Evolutionary conservation across 139 green algal genomes (phyloP).

Genomic region (Gonium pectorale): DNA sequence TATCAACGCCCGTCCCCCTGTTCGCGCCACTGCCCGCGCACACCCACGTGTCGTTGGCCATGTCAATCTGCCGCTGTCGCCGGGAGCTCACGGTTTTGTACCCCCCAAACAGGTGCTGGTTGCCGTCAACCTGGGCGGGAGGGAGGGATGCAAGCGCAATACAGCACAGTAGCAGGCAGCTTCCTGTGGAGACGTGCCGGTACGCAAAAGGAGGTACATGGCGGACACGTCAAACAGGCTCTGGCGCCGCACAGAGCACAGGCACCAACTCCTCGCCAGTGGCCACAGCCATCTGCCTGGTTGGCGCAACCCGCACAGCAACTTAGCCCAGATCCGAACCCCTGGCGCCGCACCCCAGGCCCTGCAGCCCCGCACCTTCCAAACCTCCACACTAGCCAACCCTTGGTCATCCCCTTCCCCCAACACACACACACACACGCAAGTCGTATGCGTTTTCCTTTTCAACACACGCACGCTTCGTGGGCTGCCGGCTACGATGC

Average conservation of each 20-base stretch:
- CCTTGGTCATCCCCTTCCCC: too few relatives aligned
- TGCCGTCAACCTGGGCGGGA: not conserved
- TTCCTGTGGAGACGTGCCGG: too few relatives aligned
- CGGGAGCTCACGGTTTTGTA: not conserved
- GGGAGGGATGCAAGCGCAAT: not conserved
- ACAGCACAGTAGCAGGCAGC: too few relatives aligned
- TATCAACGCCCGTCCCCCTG: not conserved
- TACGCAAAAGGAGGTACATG: not conserved
- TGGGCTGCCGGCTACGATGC: too few relatives aligned
- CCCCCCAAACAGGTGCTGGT: not conserved
- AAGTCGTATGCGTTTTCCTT: not conserved
- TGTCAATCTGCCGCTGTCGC: not conserved
- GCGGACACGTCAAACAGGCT: not conserved
- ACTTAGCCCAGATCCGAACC: too few relatives aligned
- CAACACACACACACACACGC: not conserved
- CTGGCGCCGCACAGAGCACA: not conserved
- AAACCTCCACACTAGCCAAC: too few relatives aligned
- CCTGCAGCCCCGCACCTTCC: too few relatives aligned
- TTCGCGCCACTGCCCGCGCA: not conserved
- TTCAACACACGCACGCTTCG: not conserved
- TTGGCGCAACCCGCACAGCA: not conserved
- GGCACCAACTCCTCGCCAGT: not conserved
- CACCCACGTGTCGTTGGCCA: constrained; percentile 14
- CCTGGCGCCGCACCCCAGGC: too few relatives aligned
- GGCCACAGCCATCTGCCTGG: not conserved